Base-by-base conservation (phyloP, 495 filamentous ascomycete species). In the Gamarada debralockiae region DNA sequence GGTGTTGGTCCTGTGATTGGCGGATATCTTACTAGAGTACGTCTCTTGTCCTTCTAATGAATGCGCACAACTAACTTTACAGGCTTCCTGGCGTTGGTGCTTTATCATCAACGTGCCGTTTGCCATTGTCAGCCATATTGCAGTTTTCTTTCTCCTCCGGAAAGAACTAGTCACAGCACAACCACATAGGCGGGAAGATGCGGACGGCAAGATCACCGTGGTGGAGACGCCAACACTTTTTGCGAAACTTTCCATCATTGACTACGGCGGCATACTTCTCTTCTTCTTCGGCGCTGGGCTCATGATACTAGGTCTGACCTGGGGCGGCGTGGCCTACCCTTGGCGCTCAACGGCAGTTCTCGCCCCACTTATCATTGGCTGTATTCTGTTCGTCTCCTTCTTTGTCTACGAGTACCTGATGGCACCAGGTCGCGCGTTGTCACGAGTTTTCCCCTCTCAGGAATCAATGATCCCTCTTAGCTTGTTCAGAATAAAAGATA, bases 281-380 rank as follows among this genome's bases (percentile, higher is more conserved):
- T 84, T 84, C 64, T 66, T 85, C 10, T 75, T 73, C 64, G 81
- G 81, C 14, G 66, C 82, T n/a, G 81, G 78, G 3, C 67, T 83
- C 21, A 50, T 84, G 8, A 73, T 83, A 39, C 66, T 85, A 13
- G 82, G 69, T 5, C 66, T 81, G 20, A 78, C 78, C 14, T 84
- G 82, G 81, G 81, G 65, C 8, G 81, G 82, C 7, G 72, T 72
- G 2, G 70, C 67, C 12, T 84, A 83, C 60, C 43, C 70, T 5
- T 84, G 82, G 82, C 56, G 55, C 6, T 61, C 69, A 7, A 61
- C 69, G 6, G 62, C 70, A 15, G 78, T 82, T 8, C 58, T 83
- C 8, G 73, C 65, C n/a, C 73, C 78, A 12, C 50, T 84, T 14
- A 63, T 79, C 36, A 41, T 80, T 1, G 81, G 80, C 21, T 63